Conservation (phyloP, 2,329 filamentous ascomycete species). For the Colletotrichum sp. region DNA sequence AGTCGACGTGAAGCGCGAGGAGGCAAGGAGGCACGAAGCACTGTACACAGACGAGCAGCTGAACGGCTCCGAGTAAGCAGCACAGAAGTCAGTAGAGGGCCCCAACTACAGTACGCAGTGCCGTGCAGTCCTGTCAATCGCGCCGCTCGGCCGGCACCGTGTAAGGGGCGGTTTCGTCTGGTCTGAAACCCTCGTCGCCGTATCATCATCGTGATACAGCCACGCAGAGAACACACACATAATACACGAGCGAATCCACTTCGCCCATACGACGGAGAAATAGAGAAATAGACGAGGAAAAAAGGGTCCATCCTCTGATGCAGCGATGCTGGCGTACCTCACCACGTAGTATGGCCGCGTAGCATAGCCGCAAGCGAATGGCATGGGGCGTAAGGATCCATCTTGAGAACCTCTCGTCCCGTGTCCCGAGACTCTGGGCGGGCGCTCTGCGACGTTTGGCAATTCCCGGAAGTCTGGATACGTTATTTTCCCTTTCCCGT, state of each 20-base stretch:
- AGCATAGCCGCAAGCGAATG: not conserved
- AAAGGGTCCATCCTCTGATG: not conserved
- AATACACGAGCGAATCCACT: not conserved
- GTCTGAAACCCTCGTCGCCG: slow-evolving; percentile 18
- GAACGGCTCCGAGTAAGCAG: not conserved
- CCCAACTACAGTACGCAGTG: not conserved
- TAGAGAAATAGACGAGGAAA: not conserved
- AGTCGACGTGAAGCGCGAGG: not conserved
- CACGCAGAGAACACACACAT: not conserved
- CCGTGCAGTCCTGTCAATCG: not conserved
- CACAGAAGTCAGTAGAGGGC: not conserved
- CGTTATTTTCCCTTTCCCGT: not conserved
- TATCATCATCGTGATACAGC: slow-evolving; percentile 14
- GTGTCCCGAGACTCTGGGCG: not conserved
- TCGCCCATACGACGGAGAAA: not conserved
- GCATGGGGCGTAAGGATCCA: not conserved
- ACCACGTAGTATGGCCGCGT: not conserved
- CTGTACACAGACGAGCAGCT: not conserved
- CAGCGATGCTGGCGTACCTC: not conserved
- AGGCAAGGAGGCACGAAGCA: not conserved
- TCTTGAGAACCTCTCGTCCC: not conserved
- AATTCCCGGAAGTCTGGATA: not conserved
- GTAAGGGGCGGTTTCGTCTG: not conserved
- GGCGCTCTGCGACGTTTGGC: not conserved
- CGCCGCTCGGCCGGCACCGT: not conserved